A percentile compares a stretch with the other conserved stretches of the same genome.
Evolutionary conservation across 2,329 filamentous ascomycete genomes (phyloP).

Genomic region (Cercospora sojina): DNA sequence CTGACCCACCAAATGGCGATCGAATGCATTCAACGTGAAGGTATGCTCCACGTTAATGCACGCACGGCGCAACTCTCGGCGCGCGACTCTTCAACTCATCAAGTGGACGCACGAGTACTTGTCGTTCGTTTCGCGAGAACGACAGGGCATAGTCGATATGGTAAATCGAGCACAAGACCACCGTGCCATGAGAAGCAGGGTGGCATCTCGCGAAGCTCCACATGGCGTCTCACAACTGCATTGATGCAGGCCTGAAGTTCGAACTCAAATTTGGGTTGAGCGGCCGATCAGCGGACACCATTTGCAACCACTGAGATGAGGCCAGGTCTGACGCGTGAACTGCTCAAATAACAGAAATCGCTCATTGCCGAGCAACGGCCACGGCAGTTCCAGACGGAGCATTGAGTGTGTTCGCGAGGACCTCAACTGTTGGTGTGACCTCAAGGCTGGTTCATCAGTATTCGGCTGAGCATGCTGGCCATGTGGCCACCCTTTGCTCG

Average conservation of each 20-base stretch:
- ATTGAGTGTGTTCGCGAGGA: background rate
- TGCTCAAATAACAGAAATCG: background rate
- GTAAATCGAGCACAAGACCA: background rate
- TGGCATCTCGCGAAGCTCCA: background rate
- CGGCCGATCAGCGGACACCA: background rate
- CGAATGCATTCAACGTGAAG: conserved; percentile 8
- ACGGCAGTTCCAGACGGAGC: background rate
- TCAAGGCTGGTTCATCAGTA: background rate
- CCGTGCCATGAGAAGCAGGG: background rate
- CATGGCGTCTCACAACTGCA: background rate
- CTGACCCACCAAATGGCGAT: conserved; percentile 41
- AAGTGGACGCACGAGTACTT: background rate
- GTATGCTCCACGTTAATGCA: conserved; percentile 9
- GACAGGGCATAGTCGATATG: background rate
- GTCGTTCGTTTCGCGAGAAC: background rate
- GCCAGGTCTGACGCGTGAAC: background rate
- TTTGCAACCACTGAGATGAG: background rate
- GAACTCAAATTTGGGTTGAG: background rate
- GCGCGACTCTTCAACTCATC: conserved; percentile 38
- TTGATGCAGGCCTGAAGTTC: background rate
- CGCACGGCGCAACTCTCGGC: conserved; percentile 15
- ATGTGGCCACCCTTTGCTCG: background rate
- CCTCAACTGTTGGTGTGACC: background rate
- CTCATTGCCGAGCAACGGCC: background rate
- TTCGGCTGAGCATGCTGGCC: background rate